phyloP scores from a whole-genome alignment of 2,329 filamentous ascomycete genomes.

The Colletotrichum sidae region DNA sequence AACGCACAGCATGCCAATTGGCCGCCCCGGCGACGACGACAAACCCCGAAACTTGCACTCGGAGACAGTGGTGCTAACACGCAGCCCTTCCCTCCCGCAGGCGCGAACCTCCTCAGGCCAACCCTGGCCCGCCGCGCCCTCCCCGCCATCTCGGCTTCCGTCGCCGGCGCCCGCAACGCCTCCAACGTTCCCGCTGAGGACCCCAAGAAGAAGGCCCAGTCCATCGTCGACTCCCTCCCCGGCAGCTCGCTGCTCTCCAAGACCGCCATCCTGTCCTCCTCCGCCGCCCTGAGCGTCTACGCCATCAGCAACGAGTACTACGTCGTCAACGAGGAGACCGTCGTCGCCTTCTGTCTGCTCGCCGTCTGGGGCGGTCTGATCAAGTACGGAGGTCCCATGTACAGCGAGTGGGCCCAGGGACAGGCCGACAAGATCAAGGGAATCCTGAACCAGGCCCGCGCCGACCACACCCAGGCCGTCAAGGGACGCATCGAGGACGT shows the following conservation, averaged over 20 bases:
- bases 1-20: slow-evolving; percentile 51
- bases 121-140: slow-evolving; percentile 79
- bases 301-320: slow-evolving; percentile 99
- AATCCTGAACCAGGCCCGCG: slow-evolving; percentile 93
- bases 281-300: slow-evolving; percentile 89
- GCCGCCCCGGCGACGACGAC: slow-evolving; percentile 30
- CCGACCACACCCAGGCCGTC: slow-evolving; percentile 95
- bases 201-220: slow-evolving; percentile 97
- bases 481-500: slow-evolving; percentile 95
- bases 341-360: slow-evolving; percentile 92
- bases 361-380: slow-evolving; percentile 92
- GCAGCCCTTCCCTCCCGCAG: slow-evolving; percentile 58
- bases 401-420: slow-evolving; percentile 90
- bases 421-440: slow-evolving; percentile 94
- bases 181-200: slow-evolving; percentile 87
- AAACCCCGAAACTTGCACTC: neutral
- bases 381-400: slow-evolving; percentile 93
- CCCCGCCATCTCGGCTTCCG: slow-evolving; percentile 77
- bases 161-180: slow-evolving; percentile 74
- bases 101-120: slow-evolving; percentile 91
- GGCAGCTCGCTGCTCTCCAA: slow-evolving; percentile 94
- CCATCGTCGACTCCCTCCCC: slow-evolving; percentile 91
- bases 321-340: slow-evolving; percentile 98
- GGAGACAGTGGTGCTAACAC: slow-evolving; percentile 31
- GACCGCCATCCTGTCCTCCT: slow-evolving; percentile 95